phyloP scores from a whole-genome alignment of 805 yeast genomes.

The Metschnikowia vanudenii region DNA sequence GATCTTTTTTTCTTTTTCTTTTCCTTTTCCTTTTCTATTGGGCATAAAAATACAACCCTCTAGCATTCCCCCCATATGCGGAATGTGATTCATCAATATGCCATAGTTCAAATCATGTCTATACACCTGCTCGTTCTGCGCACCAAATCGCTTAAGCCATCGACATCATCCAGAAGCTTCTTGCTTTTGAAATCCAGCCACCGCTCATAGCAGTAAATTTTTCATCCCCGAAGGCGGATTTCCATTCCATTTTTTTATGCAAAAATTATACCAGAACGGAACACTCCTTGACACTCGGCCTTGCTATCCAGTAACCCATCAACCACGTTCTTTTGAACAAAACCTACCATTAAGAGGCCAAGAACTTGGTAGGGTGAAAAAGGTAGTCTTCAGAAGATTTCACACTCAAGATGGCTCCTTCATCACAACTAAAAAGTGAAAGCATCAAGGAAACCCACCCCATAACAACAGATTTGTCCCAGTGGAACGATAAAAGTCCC shows the following conservation, averaged over 20 bases:
- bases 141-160: neutral
- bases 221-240: neutral
- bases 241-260: no score
- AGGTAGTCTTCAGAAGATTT: neutral
- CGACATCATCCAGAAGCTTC: neutral
- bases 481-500: neutral
- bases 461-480: neutral
- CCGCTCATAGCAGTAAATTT: neutral
- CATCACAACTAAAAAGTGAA: neutral
- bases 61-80: no score
- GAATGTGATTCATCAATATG: neutral
- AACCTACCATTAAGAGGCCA: neutral
- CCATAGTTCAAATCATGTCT: neutral
- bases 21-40: neutral
- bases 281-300: neutral
- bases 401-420: constrained; percentile 3
- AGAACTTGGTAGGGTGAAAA: neutral
- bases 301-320: neutral
- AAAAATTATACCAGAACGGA: no score
- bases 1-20: neutral
- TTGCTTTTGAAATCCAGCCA: neutral
- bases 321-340: neutral
- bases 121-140: neutral
- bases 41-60: neutral
- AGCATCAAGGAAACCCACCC: neutral